phyloP scores from a whole-genome alignment of 768 basidiomycete species.

The Mycena maculata region DNA sequence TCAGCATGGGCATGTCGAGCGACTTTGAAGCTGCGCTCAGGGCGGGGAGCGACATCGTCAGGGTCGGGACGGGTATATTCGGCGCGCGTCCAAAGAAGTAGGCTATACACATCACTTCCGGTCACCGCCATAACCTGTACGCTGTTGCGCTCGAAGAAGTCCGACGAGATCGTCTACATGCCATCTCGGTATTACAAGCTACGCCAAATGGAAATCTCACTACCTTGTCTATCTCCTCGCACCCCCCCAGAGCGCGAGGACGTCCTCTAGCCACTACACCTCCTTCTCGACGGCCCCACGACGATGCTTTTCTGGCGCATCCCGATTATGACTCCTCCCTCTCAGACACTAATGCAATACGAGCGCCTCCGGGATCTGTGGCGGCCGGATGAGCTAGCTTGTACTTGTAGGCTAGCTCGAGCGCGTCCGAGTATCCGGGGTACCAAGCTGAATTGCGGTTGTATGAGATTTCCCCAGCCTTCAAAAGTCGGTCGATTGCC shows the following conservation, averaged over 20 bases:
- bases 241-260: constrained; percentile 11
- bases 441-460: neutral
- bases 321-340: neutral
- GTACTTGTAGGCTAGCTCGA: neutral
- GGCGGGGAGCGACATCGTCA: constrained; percentile 87
- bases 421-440: neutral
- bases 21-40: constrained; percentile 85
- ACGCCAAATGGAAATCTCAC: neutral
- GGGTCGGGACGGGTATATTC: constrained; percentile 94
- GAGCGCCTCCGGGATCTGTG: constrained; percentile 10
- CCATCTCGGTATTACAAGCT: neutral
- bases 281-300: constrained; percentile 22
- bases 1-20: constrained; percentile 88
- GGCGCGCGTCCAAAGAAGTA: constrained; percentile 73
- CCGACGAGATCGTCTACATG: constrained; percentile 16
- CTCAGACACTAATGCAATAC: constrained; percentile 1
- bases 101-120: constrained; percentile 7
- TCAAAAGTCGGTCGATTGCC: neutral
- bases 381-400: neutral
- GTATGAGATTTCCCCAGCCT: neutral
- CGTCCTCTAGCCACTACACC: constrained; percentile 20
- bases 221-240: constrained; percentile 7
- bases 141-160: constrained; percentile 30
- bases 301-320: no score
- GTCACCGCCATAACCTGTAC: constrained; percentile 16